Evolutionary conservation across 805 yeast species (phyloP).

Genomic region (Spencermartinsiella europaea): DNA sequence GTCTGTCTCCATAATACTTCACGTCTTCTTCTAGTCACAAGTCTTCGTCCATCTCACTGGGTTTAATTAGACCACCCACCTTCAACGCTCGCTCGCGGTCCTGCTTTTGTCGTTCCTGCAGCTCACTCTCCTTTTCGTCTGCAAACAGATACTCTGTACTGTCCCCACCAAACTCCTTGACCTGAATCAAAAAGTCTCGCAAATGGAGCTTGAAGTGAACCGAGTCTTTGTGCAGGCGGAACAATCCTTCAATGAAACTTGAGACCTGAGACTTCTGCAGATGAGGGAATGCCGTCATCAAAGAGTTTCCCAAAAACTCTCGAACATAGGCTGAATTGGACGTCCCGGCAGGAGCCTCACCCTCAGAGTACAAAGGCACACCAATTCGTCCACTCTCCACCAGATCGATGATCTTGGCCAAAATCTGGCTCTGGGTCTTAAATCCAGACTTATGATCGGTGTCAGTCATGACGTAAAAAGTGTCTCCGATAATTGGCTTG

Average conservation of each 20-base stretch:
- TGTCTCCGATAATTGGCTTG: constrained; percentile 84
- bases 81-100: constrained; percentile 78
- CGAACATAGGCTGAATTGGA: constrained; percentile 72
- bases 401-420: constrained; percentile 76
- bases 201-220: constrained; percentile 73
- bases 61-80: constrained; percentile 92
- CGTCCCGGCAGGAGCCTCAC: constrained; percentile 81
- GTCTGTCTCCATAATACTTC: background rate
- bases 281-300: constrained; percentile 88
- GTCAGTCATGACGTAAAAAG: constrained; percentile 89
- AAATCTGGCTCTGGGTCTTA: constrained; percentile 75
- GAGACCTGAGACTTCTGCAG: constrained; percentile 76
- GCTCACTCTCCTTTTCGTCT: constrained; percentile 81
- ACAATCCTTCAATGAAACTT: constrained; percentile 72
- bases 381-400: constrained; percentile 72
- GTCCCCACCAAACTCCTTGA: constrained; percentile 86
- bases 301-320: constrained; percentile 75
- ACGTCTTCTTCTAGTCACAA: constrained; percentile 10
- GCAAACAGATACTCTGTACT: constrained; percentile 84
- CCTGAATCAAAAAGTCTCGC: constrained; percentile 94
- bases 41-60: constrained; percentile 83
- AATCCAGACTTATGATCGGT: constrained; percentile 98
- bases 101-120: constrained; percentile 57
- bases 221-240: constrained; percentile 64
- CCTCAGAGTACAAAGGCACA: constrained; percentile 74